Percentiles rank a stretch among this genome's conserved stretches.
phyloP scores from a whole-genome alignment of 768 basidiomycete genomes.

The Nidularia pulvinata region DNA sequence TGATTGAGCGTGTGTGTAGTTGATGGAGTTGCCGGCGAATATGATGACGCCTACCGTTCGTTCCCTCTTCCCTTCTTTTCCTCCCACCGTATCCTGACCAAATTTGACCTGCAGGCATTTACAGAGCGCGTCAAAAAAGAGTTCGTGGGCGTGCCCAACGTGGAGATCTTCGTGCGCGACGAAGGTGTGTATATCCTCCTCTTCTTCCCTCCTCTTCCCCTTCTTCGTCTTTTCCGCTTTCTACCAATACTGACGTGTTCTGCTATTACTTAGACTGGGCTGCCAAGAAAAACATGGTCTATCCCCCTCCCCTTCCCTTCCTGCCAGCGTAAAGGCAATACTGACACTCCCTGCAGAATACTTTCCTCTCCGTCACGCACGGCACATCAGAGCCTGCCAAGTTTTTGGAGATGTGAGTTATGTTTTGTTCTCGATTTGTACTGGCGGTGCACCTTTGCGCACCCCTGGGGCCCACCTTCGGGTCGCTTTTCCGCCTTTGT shows the following conservation, averaged over 20 bases:
- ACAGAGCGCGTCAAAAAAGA: slow-evolving; percentile 67
- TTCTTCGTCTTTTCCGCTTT: background rate
- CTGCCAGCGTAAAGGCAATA: background rate
- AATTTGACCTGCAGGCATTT: slow-evolving; percentile 48
- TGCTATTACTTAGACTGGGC: too few species aligned
- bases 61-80: slow-evolving; percentile 1
- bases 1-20: slow-evolving; percentile 29
- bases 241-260: background rate
- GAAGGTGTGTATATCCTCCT: slow-evolving; percentile 51
- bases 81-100: background rate
- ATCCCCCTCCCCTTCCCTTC: background rate
- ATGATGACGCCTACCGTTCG: slow-evolving; percentile 81
- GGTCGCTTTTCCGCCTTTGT: too few species aligned
- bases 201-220: background rate
- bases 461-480: too few species aligned
- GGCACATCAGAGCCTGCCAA: slow-evolving; percentile 85
- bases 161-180: slow-evolving; percentile 70
- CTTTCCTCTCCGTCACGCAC: slow-evolving; percentile 86
- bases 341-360: slow-evolving; percentile 39
- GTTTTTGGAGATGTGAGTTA: slow-evolving; percentile 76
- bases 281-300: background rate
- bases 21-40: slow-evolving; percentile 87
- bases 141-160: slow-evolving; percentile 65
- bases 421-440: background rate
- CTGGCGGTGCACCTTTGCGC: too few species aligned